A percentile compares a stretch with the other conserved stretches of the same genome.
Conservation (phyloP, 768 basidiomycete species). For the Dioszegia crocea region DNA sequence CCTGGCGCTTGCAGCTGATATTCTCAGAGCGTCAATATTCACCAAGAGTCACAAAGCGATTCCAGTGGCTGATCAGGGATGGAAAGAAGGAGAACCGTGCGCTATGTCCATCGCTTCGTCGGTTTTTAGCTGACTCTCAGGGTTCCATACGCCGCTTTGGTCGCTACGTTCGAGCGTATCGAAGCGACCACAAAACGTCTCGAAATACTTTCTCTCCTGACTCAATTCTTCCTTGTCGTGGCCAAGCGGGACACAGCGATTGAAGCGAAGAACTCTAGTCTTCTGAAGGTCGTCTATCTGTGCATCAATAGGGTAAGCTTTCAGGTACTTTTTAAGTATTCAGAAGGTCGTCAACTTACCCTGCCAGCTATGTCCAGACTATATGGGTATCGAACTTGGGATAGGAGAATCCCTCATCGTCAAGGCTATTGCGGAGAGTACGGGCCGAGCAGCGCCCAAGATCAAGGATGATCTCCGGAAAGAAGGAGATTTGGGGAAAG, state of each 20-base stretch:
- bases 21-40: constrained; percentile 40
- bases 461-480: constrained; percentile 90
- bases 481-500: constrained; percentile 90
- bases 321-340: too few relatives aligned
- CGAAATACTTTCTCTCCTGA: constrained; percentile 84
- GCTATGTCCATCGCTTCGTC: constrained; percentile 44
- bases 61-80: constrained; percentile 57
- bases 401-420: constrained; percentile 91
- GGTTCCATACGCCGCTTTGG: constrained; percentile 88
- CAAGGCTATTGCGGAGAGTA: constrained; percentile 92
- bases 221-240: constrained; percentile 80
- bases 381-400: constrained; percentile 88
- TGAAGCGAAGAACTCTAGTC: constrained; percentile 59
- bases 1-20: neutral
- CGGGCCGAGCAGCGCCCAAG: constrained; percentile 74
- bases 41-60: constrained; percentile 36
- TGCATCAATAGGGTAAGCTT: constrained; percentile 93
- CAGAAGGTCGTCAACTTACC: neutral
- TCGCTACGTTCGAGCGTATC: constrained; percentile 80
- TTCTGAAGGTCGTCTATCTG: constrained; percentile 86
- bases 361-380: constrained; percentile 82
- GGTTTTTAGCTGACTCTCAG: constrained; percentile 51
- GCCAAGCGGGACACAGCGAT: constrained; percentile 76
- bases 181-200: constrained; percentile 92
- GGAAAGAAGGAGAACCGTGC: constrained; percentile 80